Conservation (phyloP, 257 asterid species). For the Solanum peruvianum region DNA sequence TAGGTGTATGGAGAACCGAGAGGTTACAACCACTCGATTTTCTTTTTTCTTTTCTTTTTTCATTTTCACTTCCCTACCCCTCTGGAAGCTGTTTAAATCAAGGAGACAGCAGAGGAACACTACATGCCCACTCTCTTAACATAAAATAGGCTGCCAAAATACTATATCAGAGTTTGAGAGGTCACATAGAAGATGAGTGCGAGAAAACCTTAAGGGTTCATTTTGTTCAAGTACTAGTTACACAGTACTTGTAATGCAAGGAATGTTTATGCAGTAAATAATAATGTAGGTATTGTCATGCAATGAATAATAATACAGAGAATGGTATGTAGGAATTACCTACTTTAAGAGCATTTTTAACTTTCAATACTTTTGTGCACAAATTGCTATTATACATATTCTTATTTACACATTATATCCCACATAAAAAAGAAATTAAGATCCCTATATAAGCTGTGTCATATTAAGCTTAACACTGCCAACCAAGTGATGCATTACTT, state of each 20-base stretch:
- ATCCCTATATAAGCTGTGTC: background rate
- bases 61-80: background rate
- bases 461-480: background rate
- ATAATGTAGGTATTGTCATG: background rate
- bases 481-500: background rate
- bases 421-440: background rate
- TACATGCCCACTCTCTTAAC: background rate
- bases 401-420: background rate
- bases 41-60: background rate
- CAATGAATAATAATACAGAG: background rate
- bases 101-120: background rate
- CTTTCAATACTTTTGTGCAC: background rate
- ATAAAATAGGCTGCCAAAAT: background rate
- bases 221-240: background rate
- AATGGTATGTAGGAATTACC: background rate
- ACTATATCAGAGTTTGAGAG: background rate
- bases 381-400: background rate
- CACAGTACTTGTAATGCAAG: background rate
- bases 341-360: background rate
- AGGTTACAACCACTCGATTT: background rate
- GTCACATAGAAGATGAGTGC: background rate
- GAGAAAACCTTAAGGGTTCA: background rate
- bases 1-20: background rate
- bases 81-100: background rate
- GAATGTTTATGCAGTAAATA: background rate